Percentiles rank a stretch among this genome's conserved stretches.
phyloP scores from a whole-genome alignment of 768 basidiomycete genomes.

The Leccinum pellstonianum region DNA sequence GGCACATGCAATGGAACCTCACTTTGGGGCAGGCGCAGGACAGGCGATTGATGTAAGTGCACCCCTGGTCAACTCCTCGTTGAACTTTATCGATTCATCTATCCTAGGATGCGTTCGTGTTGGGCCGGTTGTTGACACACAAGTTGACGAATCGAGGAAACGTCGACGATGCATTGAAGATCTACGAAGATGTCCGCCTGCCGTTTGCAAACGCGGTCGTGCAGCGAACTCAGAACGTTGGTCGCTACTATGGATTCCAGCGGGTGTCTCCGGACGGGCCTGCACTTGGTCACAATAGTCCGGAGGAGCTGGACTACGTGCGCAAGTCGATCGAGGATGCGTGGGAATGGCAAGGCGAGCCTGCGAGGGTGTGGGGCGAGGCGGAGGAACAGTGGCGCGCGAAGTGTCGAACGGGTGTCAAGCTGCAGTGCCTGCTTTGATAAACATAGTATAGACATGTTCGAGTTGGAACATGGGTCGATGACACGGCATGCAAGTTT shows the following conservation, averaged over 20 bases:
- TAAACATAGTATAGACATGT: neutral
- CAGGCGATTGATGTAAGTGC: slow-evolving; percentile 34
- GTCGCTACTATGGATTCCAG: slow-evolving; percentile 25
- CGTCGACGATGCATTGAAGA: slow-evolving; percentile 27
- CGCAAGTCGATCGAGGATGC: slow-evolving; percentile 17
- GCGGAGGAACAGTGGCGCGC: slow-evolving; percentile 15
- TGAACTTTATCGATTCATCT: neutral
- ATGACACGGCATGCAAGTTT: neutral
- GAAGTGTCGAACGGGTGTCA: neutral
- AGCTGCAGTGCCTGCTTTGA: neutral
- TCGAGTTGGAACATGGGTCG: neutral
- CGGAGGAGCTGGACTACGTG: slow-evolving; percentile 11
- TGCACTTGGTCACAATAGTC: slow-evolving; percentile 2
- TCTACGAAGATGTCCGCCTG: slow-evolving; percentile 34
- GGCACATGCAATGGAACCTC: no score
- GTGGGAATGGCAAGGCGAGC: slow-evolving; percentile 21
- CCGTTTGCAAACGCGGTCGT: slow-evolving; percentile 30
- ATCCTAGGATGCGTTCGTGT: slow-evolving; percentile 30
- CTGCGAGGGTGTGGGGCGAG: slow-evolving; percentile 6
- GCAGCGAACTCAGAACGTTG: slow-evolving; percentile 17
- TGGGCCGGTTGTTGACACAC: slow-evolving; percentile 31
- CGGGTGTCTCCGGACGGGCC: neutral
- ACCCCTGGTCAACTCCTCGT: neutral
- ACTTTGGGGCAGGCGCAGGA: no score
- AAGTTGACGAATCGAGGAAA: slow-evolving; percentile 21